phyloP scores from a whole-genome alignment of 2,329 filamentous ascomycete genomes.

The Apiospora sp. region DNA sequence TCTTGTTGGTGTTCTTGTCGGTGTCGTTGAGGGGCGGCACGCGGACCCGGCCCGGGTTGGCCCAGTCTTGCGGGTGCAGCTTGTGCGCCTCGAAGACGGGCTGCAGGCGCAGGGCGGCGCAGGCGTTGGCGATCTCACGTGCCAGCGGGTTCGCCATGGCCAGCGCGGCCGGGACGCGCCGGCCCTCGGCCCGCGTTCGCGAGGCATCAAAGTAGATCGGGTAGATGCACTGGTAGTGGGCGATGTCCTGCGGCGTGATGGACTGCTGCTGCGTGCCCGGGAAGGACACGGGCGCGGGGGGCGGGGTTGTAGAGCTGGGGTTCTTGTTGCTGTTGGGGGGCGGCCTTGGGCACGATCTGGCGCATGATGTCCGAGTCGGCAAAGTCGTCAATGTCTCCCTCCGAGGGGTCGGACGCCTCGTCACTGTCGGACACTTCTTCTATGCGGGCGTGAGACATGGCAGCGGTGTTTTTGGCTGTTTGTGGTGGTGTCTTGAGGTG shows the following conservation, averaged over 20 bases:
- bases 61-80: conserved; percentile 95
- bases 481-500: neutral
- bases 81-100: conserved; percentile 91
- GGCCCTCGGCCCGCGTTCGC: conserved; percentile 78
- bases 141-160: conserved; percentile 89
- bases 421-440: conserved; percentile 87
- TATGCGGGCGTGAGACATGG: conserved; percentile 85
- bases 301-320: conserved; percentile 33
- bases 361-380: conserved; percentile 65
- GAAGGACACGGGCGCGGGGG: conserved; percentile 30
- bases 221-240: conserved; percentile 88
- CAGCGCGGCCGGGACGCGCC: conserved; percentile 75
- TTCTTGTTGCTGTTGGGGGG: conserved; percentile 42
- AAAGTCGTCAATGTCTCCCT: conserved; percentile 79
- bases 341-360: conserved; percentile 46
- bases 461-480: neutral
- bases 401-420: conserved; percentile 78
- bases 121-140: conserved; percentile 87
- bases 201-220: conserved; percentile 91
- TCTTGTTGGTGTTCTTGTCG: conserved; percentile 30
- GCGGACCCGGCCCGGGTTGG: conserved; percentile 90
- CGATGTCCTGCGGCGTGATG: conserved; percentile 66
- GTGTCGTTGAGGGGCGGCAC: conserved; percentile 63
- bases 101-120: conserved; percentile 72
- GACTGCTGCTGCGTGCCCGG: conserved; percentile 39